A percentile compares a stretch with the other conserved stretches of the same genome.
Conservation (phyloP, 768 basidiomycete species). For the Auricularia sp. region DNA sequence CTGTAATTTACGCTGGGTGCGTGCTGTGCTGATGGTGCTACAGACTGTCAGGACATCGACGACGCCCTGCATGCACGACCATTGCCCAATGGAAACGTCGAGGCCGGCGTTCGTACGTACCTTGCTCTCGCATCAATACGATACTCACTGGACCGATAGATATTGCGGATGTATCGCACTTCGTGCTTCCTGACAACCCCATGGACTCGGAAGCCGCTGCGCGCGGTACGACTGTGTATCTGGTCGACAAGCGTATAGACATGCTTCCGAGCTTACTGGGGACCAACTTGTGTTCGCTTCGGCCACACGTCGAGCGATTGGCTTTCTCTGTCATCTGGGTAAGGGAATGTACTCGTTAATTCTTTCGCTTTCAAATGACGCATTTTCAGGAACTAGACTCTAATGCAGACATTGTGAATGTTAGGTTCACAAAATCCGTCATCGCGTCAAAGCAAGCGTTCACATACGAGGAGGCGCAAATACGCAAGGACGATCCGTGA, state of each 20-base stretch:
- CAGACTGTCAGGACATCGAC: slow-evolving; percentile 96
- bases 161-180: slow-evolving; percentile 97
- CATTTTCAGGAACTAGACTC: slow-evolving; percentile 70
- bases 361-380: slow-evolving; percentile 2
- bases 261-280: slow-evolving; percentile 93
- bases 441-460: slow-evolving; percentile 95
- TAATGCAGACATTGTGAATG: slow-evolving; percentile 81
- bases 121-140: background rate
- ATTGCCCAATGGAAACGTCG: slow-evolving; percentile 87
- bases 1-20: background rate
- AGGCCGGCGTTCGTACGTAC: slow-evolving; percentile 93
- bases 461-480: slow-evolving; percentile 93
- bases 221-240: slow-evolving; percentile 92
- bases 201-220: slow-evolving; percentile 97
- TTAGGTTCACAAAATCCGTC: slow-evolving; percentile 90
- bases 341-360: background rate
- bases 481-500: slow-evolving; percentile 84
- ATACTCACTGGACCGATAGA: slow-evolving; percentile 37
- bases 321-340: slow-evolving; percentile 98
- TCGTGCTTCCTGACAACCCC: slow-evolving; percentile 83
- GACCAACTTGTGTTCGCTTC: slow-evolving; percentile 88
- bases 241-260: slow-evolving; percentile 97
- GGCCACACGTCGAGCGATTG: slow-evolving; percentile 86
- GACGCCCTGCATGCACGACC: slow-evolving; percentile 88
- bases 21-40: slow-evolving; percentile 7